Evolutionary conservation across 176 grass and related monocot species (phyloP).

Genomic region (Carex scoparia): DNA sequence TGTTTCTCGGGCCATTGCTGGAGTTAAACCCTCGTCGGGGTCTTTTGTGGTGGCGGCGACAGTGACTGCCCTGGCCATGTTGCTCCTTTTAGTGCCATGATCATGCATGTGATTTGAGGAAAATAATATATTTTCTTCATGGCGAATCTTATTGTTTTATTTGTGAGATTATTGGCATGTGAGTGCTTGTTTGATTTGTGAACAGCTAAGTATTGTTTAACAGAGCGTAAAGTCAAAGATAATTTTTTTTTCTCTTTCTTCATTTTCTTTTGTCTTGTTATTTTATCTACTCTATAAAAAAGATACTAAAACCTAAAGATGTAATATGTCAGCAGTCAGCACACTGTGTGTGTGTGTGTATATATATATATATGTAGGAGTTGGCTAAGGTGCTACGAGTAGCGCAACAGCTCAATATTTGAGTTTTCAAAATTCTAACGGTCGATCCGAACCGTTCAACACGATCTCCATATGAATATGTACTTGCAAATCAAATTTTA

Average conservation of each 20-base stretch:
- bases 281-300: not conserved
- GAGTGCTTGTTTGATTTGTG: not conserved
- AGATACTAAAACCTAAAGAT: no score
- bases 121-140: constrained; percentile 1
- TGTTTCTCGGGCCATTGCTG: not conserved
- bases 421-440: no score
- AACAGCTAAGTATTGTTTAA: not conserved
- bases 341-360: no score
- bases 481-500: no score
- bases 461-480: no score
- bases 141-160: not conserved
- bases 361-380: no score
- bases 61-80: not conserved
- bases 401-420: no score
- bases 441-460: no score
- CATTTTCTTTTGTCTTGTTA: not conserved
- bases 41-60: not conserved
- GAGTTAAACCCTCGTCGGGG: not conserved
- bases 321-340: no score
- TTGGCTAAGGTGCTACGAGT: no score
- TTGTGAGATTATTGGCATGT: not conserved
- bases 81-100: not conserved
- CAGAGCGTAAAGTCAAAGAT: not conserved
- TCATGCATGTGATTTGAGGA: constrained; percentile 4
- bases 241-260: not conserved